Conservation (phyloP, 768 basidiomycete species). For the Cantharellus anzutake region DNA sequence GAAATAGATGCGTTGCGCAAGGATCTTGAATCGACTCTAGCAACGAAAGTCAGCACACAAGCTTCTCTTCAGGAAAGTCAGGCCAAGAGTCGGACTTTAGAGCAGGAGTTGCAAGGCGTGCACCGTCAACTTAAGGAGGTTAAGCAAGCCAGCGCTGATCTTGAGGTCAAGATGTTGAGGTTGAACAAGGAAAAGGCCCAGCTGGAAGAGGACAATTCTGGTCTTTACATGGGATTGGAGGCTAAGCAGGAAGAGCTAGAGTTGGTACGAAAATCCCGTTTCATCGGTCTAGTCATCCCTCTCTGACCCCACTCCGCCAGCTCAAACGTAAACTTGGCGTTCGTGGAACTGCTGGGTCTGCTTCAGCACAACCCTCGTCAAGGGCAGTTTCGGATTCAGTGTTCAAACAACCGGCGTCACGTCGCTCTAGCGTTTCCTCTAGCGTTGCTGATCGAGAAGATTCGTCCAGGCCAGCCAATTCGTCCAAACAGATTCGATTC, state of each 20-base stretch:
- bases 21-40: neutral
- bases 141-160: conserved; percentile 66
- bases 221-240: conserved; percentile 82
- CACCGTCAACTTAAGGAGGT: conserved; percentile 46
- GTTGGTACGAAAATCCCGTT: conserved; percentile 32
- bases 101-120: conserved; percentile 38
- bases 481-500: neutral
- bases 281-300: neutral
- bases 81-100: neutral
- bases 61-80: neutral
- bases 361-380: neutral
- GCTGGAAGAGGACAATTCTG: conserved; percentile 44
- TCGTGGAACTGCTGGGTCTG: neutral
- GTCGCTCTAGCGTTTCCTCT: neutral
- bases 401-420: neutral
- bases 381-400: neutral
- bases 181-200: conserved; percentile 44
- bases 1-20: neutral
- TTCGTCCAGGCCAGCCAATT: neutral
- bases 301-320: neutral
- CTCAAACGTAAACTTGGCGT: neutral
- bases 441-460: neutral
- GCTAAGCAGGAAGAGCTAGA: conserved; percentile 91
- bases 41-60: neutral
- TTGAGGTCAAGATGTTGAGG: conserved; percentile 63